Base-by-base conservation (phyloP, 306 rosid genomes). In the Sicyos baderoa region DNA sequence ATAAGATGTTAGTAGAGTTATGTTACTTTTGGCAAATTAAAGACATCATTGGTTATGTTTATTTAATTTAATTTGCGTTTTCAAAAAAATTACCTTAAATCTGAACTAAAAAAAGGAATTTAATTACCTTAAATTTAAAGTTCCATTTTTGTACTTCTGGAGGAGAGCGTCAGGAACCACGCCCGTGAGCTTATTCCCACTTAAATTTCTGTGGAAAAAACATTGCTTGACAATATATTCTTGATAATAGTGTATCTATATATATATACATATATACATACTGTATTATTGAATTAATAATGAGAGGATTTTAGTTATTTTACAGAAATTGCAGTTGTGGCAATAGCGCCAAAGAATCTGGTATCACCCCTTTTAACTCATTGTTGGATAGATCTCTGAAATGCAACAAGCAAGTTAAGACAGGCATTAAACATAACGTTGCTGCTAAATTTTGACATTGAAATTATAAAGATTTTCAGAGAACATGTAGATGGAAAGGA, bases 351-450 rank as follows among this genome's bases (percentile, higher is more conserved):
- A 85, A 54, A 57, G 18, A 74, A 5, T 66, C 63, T 1, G 83
- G 89, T 5, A 79, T 9, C 19, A 53, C 17, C 11, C 89, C 84
- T 3, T 70, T 61, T 18, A 84, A 75, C 4, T 79, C 77, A 61
- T 84, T 65, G 14, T 35, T 0, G 11, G 67, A 60, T 29, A 60
- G 23, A 32, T 60, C 47, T 60, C 67, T 60, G 48, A 29, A n/a
- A 37, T 37, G 44, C 44, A 37, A 37, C 44, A 37, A 37, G 9
- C 7, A 37, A 37, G 7, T 37, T 37, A 37, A 37, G 9, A 37
- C 44, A 37, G 6, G 44, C 1, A 37, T 1, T 37, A 5, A 0
- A 7, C 9, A 37, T 5, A 37, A 37, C 7, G 9, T 37, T 37
- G 44, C 3, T 25, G 40, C 40, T 6, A 35, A 35, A 35, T 35